A percentile compares a stretch with the other conserved stretches of the same genome.
Conservation (phyloP, 163 green algal species). For the Scenedesmus sp. region DNA sequence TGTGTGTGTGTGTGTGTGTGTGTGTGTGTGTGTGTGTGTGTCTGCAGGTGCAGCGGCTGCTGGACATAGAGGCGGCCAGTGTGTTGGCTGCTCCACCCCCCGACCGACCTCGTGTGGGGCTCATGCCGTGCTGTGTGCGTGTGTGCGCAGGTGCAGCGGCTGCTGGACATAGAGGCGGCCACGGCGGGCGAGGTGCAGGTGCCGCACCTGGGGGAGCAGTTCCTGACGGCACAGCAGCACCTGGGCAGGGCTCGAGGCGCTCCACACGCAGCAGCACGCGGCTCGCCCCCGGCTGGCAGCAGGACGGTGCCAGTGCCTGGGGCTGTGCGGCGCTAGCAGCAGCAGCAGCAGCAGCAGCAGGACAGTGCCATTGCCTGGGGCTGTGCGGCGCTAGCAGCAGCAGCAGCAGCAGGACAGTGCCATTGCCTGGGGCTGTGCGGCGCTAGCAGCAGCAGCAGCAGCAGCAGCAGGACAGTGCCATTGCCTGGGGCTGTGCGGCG, state of each 20-base stretch:
- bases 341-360: not conserved
- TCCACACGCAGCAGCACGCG: not conserved
- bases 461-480: not conserved
- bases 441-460: too few relatives aligned
- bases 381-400: not conserved
- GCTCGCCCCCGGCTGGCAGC: not conserved
- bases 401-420: not conserved
- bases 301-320: slow-evolving; percentile 32
- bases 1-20: too few relatives aligned
- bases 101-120: too few relatives aligned
- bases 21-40: too few relatives aligned
- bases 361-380: not conserved
- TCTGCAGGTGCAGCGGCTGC: slow-evolving; percentile 28
- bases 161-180: slow-evolving; percentile 48
- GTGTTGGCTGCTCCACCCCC: too few relatives aligned
- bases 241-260: not conserved
- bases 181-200: slow-evolving; percentile 51
- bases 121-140: not conserved
- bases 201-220: slow-evolving; percentile 44
- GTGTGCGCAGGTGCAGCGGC: slow-evolving; percentile 24
- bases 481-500: not conserved
- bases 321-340: not conserved
- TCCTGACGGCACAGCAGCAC: slow-evolving; percentile 44
- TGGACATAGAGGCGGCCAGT: slow-evolving; percentile 52
- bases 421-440: too few relatives aligned